A percentile compares a stretch with the other conserved stretches of the same genome.
Conservation (phyloP, 192 early-diverging fungal genomes). For the Coemansia sp. region DNA sequence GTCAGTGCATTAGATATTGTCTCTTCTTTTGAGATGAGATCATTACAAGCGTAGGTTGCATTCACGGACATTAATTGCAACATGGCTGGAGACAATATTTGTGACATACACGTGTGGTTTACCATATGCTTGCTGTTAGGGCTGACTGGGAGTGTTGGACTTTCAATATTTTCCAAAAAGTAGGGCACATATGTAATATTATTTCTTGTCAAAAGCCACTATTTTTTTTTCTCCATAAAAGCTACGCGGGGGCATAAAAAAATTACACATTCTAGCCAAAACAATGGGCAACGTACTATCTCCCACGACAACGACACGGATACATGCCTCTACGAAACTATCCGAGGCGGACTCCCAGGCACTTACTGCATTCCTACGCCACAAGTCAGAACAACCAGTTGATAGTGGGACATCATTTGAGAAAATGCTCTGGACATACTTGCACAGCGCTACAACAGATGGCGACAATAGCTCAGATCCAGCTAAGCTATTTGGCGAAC, state of each 20-base stretch:
- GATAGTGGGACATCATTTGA: neutral
- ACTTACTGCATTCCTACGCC: conserved; percentile 8
- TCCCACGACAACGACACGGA: neutral
- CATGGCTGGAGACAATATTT: neutral
- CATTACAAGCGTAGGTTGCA: neutral
- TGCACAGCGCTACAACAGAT: neutral
- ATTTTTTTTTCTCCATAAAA: neutral
- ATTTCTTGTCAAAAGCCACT: neutral
- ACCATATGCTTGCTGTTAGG: neutral
- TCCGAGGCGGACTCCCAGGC: conserved; percentile 6
- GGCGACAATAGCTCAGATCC: neutral
- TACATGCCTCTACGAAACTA: neutral
- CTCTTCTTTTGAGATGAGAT: neutral
- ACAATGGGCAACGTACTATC: conserved; percentile 13
- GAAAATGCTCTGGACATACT: conserved; percentile 1
- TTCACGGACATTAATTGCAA: neutral
- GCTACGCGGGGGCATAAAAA: neutral
- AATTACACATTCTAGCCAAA: neutral
- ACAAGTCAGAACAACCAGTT: neutral
- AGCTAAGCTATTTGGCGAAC: neutral
- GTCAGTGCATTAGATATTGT: neutral
- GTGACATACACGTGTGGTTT: neutral
- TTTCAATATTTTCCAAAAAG: no score
- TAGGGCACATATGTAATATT: neutral
- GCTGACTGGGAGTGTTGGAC: neutral